phyloP scores from a whole-genome alignment of 2,329 filamentous ascomycete species.

The Claviceps spartinae region DNA sequence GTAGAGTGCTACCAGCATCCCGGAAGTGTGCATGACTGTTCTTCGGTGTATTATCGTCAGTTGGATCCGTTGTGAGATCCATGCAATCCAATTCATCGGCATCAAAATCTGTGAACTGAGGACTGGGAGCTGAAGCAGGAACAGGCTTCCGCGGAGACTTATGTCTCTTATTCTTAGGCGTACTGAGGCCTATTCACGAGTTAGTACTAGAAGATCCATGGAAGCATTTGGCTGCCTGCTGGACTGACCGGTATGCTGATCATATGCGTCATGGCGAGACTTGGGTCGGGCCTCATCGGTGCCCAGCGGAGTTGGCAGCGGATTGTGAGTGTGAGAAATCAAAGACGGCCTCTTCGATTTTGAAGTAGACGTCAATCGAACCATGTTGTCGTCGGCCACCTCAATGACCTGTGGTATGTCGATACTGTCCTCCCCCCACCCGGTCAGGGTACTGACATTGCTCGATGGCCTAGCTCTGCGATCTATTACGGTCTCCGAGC shows the following conservation, averaged over 20 bases:
- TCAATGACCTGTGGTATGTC: slow-evolving; percentile 15
- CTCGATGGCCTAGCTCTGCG: slow-evolving; percentile 1
- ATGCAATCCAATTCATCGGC: slow-evolving; percentile 23
- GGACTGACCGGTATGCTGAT: slow-evolving; percentile 5
- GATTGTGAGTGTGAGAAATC: slow-evolving; percentile 26
- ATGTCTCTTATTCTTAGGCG: slow-evolving; percentile 12
- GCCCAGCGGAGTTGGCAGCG: slow-evolving; percentile 26
- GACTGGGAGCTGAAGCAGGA: slow-evolving; percentile 11
- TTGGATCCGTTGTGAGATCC: slow-evolving; percentile 26
- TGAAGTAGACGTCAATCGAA: slow-evolving; percentile 28
- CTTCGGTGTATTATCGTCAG: slow-evolving; percentile 21
- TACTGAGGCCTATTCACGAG: not conserved
- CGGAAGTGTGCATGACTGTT: slow-evolving; percentile 25
- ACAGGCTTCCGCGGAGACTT: slow-evolving; percentile 16
- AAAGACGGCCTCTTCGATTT: slow-evolving; percentile 32
- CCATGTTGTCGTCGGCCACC: slow-evolving; percentile 27
- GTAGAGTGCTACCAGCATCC: slow-evolving; percentile 27
- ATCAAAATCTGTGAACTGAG: slow-evolving; percentile 24
- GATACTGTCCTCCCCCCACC: slow-evolving; percentile 10
- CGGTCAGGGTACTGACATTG: slow-evolving; percentile 12
- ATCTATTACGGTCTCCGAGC: not conserved
- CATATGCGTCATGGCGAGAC: slow-evolving; percentile 7
- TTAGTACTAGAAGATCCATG: not conserved
- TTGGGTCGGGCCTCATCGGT: slow-evolving; percentile 11
- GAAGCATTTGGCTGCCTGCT: not conserved